Percentiles rank a stretch among this genome's conserved stretches.
Evolutionary conservation across 345 rosid species (phyloP).

Genomic region (Orychophragmus violaceus): DNA sequence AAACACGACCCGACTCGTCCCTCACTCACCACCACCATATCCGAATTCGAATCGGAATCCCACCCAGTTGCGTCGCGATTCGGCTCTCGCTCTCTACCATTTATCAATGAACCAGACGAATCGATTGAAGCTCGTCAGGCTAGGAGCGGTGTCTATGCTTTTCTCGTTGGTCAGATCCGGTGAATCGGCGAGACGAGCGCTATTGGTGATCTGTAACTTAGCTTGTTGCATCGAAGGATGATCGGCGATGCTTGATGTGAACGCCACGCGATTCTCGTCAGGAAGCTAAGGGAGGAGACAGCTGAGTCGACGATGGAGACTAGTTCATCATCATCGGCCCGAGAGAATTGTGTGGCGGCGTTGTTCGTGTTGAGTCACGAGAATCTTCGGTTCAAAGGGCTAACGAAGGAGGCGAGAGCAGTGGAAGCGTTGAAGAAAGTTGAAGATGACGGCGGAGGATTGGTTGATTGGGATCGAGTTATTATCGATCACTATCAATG

Average conservation of each 20-base stretch:
- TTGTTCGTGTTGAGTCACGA: slow-evolving; percentile 55
- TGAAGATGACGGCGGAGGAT: slow-evolving; percentile 54
- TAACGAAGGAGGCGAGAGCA: slow-evolving; percentile 58
- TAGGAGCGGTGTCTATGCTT: too few species aligned
- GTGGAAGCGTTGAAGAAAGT: slow-evolving; percentile 50
- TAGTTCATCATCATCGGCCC: slow-evolving; percentile 29
- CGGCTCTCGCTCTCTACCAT: slow-evolving; percentile 71
- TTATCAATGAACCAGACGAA: slow-evolving; percentile 59
- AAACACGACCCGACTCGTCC: too few species aligned
- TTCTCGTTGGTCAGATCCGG: too few species aligned
- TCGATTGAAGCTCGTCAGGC: slow-evolving; percentile 41
- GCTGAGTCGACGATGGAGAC: background rate
- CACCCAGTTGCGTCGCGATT: slow-evolving; percentile 52
- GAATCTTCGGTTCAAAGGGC: slow-evolving; percentile 57
- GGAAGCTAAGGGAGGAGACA: too few species aligned
- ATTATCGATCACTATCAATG: slow-evolving; percentile 14
- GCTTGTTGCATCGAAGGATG: too few species aligned
- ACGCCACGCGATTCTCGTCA: too few species aligned
- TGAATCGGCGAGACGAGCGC: too few species aligned
- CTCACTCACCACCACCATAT: too few species aligned
- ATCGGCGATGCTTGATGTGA: too few species aligned
- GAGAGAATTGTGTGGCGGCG: slow-evolving; percentile 63
- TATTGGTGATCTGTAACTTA: too few species aligned
- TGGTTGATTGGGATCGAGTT: too few species aligned
- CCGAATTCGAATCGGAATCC: too few species aligned